These are phyloP conservation scores for Cryptosporidium sp. DNA, from an alignment of 169 alveolate genomes.

Conservation along the genomic window DNA sequence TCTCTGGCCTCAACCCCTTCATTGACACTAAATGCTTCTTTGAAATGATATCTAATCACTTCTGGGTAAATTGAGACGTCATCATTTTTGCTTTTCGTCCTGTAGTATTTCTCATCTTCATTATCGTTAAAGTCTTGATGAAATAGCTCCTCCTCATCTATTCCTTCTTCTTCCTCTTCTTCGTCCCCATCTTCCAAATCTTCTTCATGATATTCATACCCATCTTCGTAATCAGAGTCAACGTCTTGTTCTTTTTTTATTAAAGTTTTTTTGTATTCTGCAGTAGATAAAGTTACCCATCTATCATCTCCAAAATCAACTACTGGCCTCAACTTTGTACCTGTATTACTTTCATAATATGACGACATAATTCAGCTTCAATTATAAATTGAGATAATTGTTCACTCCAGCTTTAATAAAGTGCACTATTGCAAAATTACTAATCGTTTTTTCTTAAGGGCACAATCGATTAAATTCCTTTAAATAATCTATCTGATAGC, in stretches of 20 bases:
- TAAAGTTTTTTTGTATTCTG: slow-evolving; percentile 57
- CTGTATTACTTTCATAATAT: slow-evolving; percentile 49
- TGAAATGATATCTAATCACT: slow-evolving; percentile 57
- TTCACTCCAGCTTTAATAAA: background rate
- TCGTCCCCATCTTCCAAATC: slow-evolving; percentile 8
- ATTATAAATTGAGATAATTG: background rate
- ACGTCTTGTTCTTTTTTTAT: slow-evolving; percentile 1
- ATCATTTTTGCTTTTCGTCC: background rate
- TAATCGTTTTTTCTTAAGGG: background rate
- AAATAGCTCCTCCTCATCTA: slow-evolving; percentile 13
- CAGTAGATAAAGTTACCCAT: slow-evolving; percentile 74
- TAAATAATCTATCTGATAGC: background rate
- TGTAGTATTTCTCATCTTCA: background rate
- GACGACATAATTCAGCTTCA: slow-evolving; percentile 29
- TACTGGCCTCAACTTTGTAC: slow-evolving; percentile 69
- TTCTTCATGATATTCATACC: slow-evolving; percentile 41
- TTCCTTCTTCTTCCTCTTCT: background rate
- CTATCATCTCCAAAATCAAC: slow-evolving; percentile 73
- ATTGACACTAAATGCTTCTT: slow-evolving; percentile 53
- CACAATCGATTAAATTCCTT: background rate
- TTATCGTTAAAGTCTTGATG: background rate
- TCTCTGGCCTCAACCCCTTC: slow-evolving; percentile 66
- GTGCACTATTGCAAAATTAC: background rate
- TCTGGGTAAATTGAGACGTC: slow-evolving; percentile 73
- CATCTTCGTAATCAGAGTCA: slow-evolving; percentile 22